Evolutionary conservation across 2,329 filamentous ascomycete species (phyloP).

Genomic region (Periconia sp.): DNA sequence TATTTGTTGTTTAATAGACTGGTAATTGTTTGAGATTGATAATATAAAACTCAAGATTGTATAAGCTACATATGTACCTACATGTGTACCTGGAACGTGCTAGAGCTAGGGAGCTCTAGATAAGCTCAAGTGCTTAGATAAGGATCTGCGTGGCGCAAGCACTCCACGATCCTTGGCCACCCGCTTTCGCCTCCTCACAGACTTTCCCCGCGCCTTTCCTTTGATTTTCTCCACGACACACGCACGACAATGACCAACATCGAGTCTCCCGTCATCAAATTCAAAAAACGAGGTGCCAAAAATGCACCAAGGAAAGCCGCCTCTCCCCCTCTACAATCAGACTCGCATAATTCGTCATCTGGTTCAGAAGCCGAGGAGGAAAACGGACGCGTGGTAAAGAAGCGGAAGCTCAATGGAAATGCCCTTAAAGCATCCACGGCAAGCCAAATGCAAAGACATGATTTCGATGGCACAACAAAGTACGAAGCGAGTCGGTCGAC

Average conservation of each 20-base stretch:
- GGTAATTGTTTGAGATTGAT: too few relatives aligned
- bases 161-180: not conserved
- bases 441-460: conserved; percentile 51
- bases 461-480: conserved; percentile 50
- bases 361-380: conserved; percentile 72
- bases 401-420: conserved; percentile 69
- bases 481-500: conserved; percentile 64
- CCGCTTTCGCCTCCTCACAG: not conserved
- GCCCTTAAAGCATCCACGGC: conserved; percentile 66
- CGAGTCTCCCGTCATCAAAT: conserved; percentile 63
- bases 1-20: too few relatives aligned
- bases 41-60: too few relatives aligned
- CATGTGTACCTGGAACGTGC: too few relatives aligned
- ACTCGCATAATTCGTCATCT: conserved; percentile 60
- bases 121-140: too few relatives aligned
- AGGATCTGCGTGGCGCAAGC: too few relatives aligned
- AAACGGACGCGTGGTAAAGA: conserved; percentile 72
- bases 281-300: conserved; percentile 84
- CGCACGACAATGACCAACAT: conserved; percentile 11
- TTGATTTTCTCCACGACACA: not conserved
- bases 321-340: conserved; percentile 67
- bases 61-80: too few relatives aligned
- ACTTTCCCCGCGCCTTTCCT: not conserved
- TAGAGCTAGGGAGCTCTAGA: too few relatives aligned
- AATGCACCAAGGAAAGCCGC: conserved; percentile 79